These are phyloP conservation scores for Cordia subcordata DNA, from an alignment of 257 asterid genomes.

Conservation along the genomic window DNA sequence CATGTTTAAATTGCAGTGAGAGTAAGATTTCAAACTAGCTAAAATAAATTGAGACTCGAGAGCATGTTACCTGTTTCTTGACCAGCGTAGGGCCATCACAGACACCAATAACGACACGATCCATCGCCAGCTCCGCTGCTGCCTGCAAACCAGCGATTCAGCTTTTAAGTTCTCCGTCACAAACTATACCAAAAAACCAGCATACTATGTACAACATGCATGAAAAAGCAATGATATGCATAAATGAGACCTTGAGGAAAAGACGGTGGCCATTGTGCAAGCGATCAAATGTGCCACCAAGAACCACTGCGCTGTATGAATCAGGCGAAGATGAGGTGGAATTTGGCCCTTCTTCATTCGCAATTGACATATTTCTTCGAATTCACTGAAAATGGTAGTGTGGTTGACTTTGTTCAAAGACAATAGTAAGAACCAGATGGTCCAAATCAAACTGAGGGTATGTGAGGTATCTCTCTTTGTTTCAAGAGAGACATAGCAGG, in stretches of 20 bases:
- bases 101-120: conserved; percentile 77
- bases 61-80: conserved; percentile 55
- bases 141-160: conserved; percentile 37
- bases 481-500: too few relatives aligned
- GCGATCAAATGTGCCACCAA: conserved; percentile 96
- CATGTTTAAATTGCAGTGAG: too few relatives aligned
- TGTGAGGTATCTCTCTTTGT: too few relatives aligned
- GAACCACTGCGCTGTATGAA: conserved; percentile 71
- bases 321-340: conserved; percentile 36
- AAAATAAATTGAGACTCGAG: neutral
- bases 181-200: neutral
- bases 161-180: neutral
- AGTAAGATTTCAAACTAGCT: too few relatives aligned
- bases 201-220: too few relatives aligned
- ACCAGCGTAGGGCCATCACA: conserved; percentile 88
- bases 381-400: neutral
- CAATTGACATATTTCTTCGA: conserved; percentile 22
- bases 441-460: too few relatives aligned
- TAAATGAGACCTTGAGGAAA: conserved; percentile 59
- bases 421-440: too few relatives aligned
- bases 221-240: neutral
- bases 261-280: conserved; percentile 91
- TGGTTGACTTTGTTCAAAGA: too few relatives aligned
- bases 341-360: conserved; percentile 24
- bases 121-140: conserved; percentile 58